Conservation (phyloP, 2,329 filamentous ascomycete species). For the Colletotrichum siamense region DNA sequence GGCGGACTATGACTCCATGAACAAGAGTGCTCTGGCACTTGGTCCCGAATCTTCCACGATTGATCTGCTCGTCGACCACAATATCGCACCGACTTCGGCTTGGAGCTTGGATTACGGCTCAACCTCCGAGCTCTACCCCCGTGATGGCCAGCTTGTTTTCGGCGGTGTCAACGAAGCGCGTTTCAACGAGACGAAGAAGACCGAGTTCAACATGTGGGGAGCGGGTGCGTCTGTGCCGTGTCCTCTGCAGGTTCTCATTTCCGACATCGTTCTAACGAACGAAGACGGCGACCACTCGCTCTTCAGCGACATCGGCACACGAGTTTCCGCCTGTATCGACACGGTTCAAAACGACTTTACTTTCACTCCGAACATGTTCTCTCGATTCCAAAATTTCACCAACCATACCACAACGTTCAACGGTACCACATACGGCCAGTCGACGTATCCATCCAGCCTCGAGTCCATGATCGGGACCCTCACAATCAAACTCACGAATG, state of each 20-base stretch:
- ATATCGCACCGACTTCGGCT: background rate
- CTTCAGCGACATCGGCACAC: conserved; percentile 8
- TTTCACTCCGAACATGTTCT: conserved; percentile 20
- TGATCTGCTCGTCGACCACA: conserved; percentile 4
- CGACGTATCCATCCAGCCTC: background rate
- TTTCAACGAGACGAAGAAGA: conserved; percentile 5
- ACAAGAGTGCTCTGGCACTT: conserved; percentile 22
- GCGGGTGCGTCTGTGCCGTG: conserved; percentile 11
- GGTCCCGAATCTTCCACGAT: conserved; percentile 23
- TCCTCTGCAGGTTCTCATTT: conserved; percentile 22
- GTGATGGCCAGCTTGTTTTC: conserved; percentile 20
- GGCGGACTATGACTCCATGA: conserved; percentile 19
- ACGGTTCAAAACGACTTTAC: conserved; percentile 23
- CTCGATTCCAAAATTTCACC: conserved; percentile 1
- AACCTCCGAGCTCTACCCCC: conserved; percentile 17
- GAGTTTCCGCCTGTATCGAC: conserved; percentile 23
- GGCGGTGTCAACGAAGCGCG: conserved; percentile 21
- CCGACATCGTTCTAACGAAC: conserved; percentile 22
- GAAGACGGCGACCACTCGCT: conserved; percentile 21
- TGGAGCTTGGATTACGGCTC: conserved; percentile 23
- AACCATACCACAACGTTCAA: background rate
- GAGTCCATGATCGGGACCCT: conserved; percentile 17
- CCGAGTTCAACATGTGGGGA: conserved; percentile 19
- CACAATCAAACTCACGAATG: conserved; percentile 22
- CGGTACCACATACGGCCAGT: background rate